Conservation (phyloP, 305 asterid species). For the Ajuga reptans region DNA sequence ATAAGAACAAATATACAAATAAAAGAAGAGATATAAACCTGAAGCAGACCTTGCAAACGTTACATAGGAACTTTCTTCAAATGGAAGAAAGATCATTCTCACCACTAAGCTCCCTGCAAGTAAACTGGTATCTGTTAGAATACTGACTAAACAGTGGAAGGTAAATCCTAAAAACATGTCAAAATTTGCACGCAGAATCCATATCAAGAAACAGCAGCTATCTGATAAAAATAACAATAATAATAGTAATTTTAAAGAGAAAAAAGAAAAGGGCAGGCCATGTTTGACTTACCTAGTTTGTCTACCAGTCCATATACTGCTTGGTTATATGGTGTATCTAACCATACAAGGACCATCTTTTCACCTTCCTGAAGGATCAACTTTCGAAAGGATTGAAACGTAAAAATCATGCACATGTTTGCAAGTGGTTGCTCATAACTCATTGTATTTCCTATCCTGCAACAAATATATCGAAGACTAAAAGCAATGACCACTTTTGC, state of each 20-base stretch:
- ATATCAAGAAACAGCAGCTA: constrained; percentile 9
- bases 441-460: constrained; percentile 50
- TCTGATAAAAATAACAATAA: not conserved
- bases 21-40: constrained; percentile 57
- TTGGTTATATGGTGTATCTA: constrained; percentile 94
- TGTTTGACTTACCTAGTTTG: constrained; percentile 54
- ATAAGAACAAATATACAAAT: not conserved
- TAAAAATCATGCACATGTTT: constrained; percentile 72
- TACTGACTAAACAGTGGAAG: constrained; percentile 4
- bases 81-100: constrained; percentile 88
- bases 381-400: constrained; percentile 79
- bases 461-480: constrained; percentile 7
- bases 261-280: not conserved
- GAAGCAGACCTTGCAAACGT: constrained; percentile 97
- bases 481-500: constrained; percentile 2
- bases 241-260: not conserved
- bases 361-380: constrained; percentile 96
- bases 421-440: constrained; percentile 59
- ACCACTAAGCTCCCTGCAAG: constrained; percentile 94
- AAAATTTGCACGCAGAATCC: constrained; percentile 15
- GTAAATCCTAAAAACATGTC: not conserved
- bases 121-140: constrained; percentile 23
- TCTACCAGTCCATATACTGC: constrained; percentile 96
- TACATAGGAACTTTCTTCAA: constrained; percentile 86
- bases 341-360: constrained; percentile 90